A percentile compares a stretch with the other conserved stretches of the same genome.
Evolutionary conservation across 306 rosid genomes (phyloP).

Genomic region (Ziziphus jujuba): DNA sequence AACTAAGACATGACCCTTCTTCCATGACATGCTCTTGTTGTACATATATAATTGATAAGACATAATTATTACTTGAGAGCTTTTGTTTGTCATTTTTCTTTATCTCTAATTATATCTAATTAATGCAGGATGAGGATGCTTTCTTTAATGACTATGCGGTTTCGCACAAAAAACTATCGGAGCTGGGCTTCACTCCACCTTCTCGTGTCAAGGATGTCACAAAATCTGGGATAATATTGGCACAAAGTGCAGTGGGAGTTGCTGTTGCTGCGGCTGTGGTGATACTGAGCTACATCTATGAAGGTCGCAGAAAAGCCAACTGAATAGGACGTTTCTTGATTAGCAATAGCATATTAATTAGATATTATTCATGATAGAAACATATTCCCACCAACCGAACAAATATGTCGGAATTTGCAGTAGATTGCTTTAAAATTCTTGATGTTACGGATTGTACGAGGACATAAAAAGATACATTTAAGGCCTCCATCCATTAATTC

Average conservation of each 20-base stretch:
- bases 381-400: background rate
- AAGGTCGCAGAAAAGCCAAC: conserved; percentile 34
- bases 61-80: background rate
- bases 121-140: conserved; percentile 66
- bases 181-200: conserved; percentile 59
- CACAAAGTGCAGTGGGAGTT: conserved; percentile 41
- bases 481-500: too few species aligned
- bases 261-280: conserved; percentile 50
- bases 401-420: conserved; percentile 4
- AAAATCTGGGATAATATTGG: conserved; percentile 28
- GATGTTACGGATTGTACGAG: background rate
- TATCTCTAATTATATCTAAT: background rate
- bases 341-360: background rate
- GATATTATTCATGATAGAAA: too few species aligned
- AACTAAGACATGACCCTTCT: too few species aligned
- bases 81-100: conserved; percentile 3
- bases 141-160: conserved; percentile 68
- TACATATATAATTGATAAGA: background rate
- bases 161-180: conserved; percentile 87
- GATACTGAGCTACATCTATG: conserved; percentile 51
- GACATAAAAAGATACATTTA: too few species aligned
- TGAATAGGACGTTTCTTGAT: background rate
- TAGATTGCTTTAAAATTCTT: conserved; percentile 9
- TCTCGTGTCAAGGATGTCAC: conserved; percentile 11
- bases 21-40: background rate